These are phyloP conservation scores for Lactarius tabidus DNA, from an alignment of 768 basidiomycete genomes.

Conservation along the genomic window DNA sequence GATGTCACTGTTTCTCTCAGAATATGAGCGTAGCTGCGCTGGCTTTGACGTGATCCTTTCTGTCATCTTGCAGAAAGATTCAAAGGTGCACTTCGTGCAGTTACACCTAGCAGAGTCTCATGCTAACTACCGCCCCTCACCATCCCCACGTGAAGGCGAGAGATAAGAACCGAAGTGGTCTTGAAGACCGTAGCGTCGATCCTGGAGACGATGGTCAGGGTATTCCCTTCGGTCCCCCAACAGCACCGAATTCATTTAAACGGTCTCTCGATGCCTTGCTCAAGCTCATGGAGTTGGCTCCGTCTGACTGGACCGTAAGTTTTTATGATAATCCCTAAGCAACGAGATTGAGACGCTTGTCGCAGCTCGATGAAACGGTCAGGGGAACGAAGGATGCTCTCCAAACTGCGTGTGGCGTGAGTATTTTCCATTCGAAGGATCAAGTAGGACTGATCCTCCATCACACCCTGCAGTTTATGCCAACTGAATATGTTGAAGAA, in stretches of 20 bases:
- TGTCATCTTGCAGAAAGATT: conserved; percentile 1
- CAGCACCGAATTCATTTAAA: conserved; percentile 11
- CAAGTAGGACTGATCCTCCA: neutral
- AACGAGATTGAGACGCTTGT: neutral
- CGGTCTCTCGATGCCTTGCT: conserved; percentile 4
- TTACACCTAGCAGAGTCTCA: neutral
- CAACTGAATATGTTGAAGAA: conserved; percentile 1
- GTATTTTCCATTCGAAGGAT: neutral
- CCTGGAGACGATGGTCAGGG: neutral
- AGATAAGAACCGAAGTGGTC: conserved; percentile 1
- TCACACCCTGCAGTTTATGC: neutral
- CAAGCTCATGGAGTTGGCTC: conserved; percentile 5
- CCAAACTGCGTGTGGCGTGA: conserved; percentile 7
- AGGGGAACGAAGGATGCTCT: neutral
- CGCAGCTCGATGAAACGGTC: neutral
- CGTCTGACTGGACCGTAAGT: conserved; percentile 2
- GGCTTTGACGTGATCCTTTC: neutral
- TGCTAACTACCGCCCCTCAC: neutral
- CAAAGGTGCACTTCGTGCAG: neutral
- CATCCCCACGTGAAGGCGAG: neutral
- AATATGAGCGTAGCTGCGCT: neutral
- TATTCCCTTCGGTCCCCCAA: conserved; percentile 4
- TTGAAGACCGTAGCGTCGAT: neutral
- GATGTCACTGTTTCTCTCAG: neutral
- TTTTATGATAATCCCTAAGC: neutral